phyloP scores from a whole-genome alignment of 495 filamentous ascomycete species.

The Podospora bellae-mahoneyi region DNA sequence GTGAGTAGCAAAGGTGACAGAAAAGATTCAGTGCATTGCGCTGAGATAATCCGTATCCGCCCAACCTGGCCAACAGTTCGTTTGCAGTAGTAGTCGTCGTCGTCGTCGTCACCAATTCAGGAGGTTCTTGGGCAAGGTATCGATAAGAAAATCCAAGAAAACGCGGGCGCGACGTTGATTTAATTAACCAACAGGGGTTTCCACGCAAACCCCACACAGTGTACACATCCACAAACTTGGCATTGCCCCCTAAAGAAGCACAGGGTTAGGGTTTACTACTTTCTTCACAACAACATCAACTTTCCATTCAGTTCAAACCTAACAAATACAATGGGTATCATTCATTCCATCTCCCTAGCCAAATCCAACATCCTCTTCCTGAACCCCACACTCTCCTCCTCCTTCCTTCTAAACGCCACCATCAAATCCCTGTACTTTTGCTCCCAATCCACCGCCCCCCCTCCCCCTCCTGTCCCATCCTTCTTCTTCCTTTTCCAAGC shows the following conservation, averaged over 20 bases:
- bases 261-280: neutral
- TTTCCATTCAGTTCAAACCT: too few relatives aligned
- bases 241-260: neutral
- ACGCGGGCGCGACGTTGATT: neutral
- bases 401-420: slow-evolving; percentile 28
- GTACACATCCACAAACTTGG: neutral
- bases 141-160: neutral
- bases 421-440: slow-evolving; percentile 38
- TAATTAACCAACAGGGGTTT: neutral
- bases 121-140: neutral
- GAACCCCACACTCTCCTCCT: slow-evolving; percentile 30
- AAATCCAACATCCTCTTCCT: slow-evolving; percentile 27
- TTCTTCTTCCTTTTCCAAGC: slow-evolving; percentile 33
- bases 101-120: neutral
- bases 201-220: neutral
- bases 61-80: neutral
- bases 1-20: neutral
- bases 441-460: slow-evolving; percentile 33
- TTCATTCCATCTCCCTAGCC: slow-evolving; percentile 13
- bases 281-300: neutral
- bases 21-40: neutral
- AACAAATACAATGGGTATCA: neutral
- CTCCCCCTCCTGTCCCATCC: slow-evolving; percentile 17
- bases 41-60: neutral
- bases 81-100: too few relatives aligned